Conservation (phyloP, 148 eudicot genomes). For the Gaultheria prostrata region DNA sequence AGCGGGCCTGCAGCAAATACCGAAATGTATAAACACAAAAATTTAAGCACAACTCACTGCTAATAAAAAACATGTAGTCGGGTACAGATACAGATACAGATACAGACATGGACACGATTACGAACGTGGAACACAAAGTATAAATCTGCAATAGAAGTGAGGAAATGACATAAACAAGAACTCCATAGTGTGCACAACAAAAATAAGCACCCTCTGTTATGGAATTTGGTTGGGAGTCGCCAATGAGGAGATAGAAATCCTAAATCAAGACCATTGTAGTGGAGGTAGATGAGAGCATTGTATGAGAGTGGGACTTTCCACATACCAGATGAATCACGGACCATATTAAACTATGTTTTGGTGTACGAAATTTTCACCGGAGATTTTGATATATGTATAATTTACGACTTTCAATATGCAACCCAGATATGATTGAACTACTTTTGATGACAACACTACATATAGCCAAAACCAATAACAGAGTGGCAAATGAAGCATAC, state of each 20-base stretch:
- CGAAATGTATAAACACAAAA: not conserved
- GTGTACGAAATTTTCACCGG: too few species aligned
- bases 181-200: not conserved
- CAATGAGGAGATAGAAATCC: not conserved
- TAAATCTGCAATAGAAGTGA: not conserved
- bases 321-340: not conserved
- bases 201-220: not conserved
- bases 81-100: not conserved
- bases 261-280: not conserved
- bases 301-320: not conserved
- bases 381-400: not conserved
- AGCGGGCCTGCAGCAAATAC: constrained; percentile 26
- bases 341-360: not conserved
- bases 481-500: not conserved
- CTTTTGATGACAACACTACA: not conserved
- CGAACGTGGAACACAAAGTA: not conserved
- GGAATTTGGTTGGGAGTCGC: not conserved
- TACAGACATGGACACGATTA: not conserved
- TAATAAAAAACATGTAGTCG: not conserved
- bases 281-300: not conserved
- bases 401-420: not conserved
- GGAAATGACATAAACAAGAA: not conserved
- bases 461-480: not conserved
- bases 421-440: not conserved
- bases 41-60: not conserved